Base-by-base conservation (phyloP, 805 yeast species). In the Nakazawaea pomicola region DNA sequence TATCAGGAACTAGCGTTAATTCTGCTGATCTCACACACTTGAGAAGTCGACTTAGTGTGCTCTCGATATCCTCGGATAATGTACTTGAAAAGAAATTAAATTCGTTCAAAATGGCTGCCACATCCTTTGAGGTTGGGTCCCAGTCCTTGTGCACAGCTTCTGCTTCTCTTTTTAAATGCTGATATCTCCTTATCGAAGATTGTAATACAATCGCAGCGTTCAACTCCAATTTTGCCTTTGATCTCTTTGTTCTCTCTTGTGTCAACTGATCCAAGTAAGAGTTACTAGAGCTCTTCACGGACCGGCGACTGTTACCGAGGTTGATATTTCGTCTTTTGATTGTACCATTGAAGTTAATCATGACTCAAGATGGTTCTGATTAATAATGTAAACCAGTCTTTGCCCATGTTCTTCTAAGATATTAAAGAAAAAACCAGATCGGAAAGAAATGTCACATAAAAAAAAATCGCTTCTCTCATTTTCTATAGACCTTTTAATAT, bases 211-310 rank as follows among this genome's bases (percentile, higher is more conserved):
- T 42, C 0, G 78, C 78, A 1, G 86, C 74, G 28, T 58, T 64
- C 29, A 70, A 74, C 36, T 68, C 72, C 11, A 56, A 52, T 17
- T 85, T 68, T 12, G 64, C 70, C 24, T 63, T 56, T 43, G 84
- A 89, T 43, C 97, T 71, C 45, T 70, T 72, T 44, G 68, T 70
- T 29, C 97, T 68, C 46, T 85, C 88, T 29, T 63, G 62, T 49
- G 76, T 76, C 4, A 95, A 80, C 48, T 74, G 78, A 44, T 73
- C 75, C n/a, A 91, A 60, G 38, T 72, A 66, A 49, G 71, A 57
- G 42, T 64, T 50, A 45, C 67, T 59, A 57, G 70, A 53, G 46
- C 61, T 40, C 39, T 58, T 43, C 6, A 40, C 14, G 18, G 55
- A 45, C 12, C 43, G 45, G 17, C 65, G 43, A 52, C 59, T 59